These are phyloP conservation scores for Fagus sylvatica DNA, from an alignment of 306 rosid genomes.

Conservation along the genomic window DNA sequence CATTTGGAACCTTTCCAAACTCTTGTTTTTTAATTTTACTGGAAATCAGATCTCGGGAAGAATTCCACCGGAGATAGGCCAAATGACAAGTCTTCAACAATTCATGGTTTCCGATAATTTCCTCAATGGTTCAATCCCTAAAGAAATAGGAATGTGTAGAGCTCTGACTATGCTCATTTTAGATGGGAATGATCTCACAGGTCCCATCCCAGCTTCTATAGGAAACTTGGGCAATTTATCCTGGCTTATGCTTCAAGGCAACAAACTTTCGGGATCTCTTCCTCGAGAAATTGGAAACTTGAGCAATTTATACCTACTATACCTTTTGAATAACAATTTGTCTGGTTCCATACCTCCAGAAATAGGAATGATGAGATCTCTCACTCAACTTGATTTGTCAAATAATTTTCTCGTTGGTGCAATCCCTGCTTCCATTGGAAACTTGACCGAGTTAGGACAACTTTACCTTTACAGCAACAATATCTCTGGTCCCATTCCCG, in stretches of 20 bases:
- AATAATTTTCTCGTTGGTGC: neutral
- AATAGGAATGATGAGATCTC: neutral
- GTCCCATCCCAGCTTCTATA: conserved; percentile 16
- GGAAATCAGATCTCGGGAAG: no score
- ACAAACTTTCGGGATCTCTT: neutral
- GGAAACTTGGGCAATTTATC: neutral
- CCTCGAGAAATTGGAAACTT: neutral
- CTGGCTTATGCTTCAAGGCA: fast-evolving
- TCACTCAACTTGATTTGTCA: neutral
- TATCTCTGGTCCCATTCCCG: neutral
- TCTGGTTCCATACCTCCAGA: neutral
- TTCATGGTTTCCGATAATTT: neutral
- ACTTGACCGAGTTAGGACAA: neutral
- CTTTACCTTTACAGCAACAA: neutral
- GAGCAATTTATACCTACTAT: neutral
- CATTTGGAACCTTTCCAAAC: no score
- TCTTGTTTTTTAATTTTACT: no score
- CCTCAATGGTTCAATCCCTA: neutral
- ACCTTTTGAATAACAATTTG: neutral
- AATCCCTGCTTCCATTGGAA: neutral
- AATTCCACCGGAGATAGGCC: no score
- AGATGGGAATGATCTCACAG: neutral
- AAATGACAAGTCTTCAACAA: no score
- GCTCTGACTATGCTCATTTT: no score
- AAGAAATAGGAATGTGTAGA: no score